These are phyloP conservation scores for Phytopythium vexans DNA, from an alignment of 352 stramenopile genomes.

Conservation along the genomic window DNA sequence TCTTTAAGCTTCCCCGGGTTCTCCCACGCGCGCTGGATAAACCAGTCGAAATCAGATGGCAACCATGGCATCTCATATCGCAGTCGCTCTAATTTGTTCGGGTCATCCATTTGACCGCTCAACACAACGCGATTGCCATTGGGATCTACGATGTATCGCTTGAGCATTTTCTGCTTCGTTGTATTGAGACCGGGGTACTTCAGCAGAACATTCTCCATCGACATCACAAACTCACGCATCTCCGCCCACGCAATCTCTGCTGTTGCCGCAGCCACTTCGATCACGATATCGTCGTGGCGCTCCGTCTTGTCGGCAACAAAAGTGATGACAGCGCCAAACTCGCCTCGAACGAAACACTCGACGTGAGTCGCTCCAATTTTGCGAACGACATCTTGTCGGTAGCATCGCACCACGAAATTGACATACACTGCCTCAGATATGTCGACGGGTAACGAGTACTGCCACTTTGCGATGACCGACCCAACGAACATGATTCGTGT, in stretches of 20 bases:
- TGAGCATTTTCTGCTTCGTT: background rate
- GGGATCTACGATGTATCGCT: background rate
- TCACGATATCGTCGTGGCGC: constrained; percentile 9
- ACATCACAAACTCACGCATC: constrained; percentile 12
- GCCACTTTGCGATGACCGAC: constrained; percentile 6
- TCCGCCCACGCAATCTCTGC: constrained; percentile 10
- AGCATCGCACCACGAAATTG: constrained; percentile 12
- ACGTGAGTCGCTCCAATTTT: constrained; percentile 1
- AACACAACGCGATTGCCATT: background rate
- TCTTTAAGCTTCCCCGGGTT: background rate
- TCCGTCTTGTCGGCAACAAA: background rate
- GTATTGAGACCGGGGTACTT: constrained; percentile 1
- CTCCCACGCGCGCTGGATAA: background rate
- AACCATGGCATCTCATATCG: background rate
- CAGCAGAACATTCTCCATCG: constrained; percentile 11
- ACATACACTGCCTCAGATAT: constrained; percentile 11
- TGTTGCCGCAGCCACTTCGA: constrained; percentile 9
- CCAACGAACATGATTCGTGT: background rate
- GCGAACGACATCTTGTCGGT: background rate
- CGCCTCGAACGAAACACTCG: constrained; percentile 2
- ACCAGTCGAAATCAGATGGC: constrained; percentile 2
- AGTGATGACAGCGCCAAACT: constrained; percentile 9
- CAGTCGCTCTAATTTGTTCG: too few species aligned
- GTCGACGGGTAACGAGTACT: constrained; percentile 10
- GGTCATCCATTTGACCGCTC: too few species aligned